Conservation (phyloP, 2,329 filamentous ascomycete genomes). For the Ascochyta koolunga region DNA sequence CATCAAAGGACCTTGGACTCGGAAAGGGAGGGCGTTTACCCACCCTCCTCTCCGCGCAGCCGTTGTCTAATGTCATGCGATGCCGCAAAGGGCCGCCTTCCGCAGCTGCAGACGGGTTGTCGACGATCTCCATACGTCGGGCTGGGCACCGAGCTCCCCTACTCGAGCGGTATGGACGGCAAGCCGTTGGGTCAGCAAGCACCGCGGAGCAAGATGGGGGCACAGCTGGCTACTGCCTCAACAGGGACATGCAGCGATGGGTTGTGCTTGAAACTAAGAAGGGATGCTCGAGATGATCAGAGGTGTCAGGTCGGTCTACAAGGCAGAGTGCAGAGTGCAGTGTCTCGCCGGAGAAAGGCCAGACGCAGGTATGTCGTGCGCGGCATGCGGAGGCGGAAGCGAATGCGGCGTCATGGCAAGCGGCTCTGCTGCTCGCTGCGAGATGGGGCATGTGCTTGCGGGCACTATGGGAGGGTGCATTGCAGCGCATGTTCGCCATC, state of each 20-base stretch:
- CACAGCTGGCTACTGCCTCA: not conserved
- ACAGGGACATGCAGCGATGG: not conserved
- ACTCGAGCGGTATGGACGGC: not conserved
- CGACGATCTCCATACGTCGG: slow-evolving; percentile 11
- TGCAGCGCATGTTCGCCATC: slow-evolving; percentile 27
- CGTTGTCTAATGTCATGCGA: slow-evolving; percentile 8
- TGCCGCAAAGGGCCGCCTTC: slow-evolving; percentile 15
- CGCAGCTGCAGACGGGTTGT: slow-evolving; percentile 14
- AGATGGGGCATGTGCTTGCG: slow-evolving; percentile 30
- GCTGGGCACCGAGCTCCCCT: not conserved
- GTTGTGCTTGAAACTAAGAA: slow-evolving; percentile 1
- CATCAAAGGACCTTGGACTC: slow-evolving; percentile 2
- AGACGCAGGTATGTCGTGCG: slow-evolving; percentile 45
- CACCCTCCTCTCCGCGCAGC: slow-evolving; percentile 1
- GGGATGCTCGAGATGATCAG: slow-evolving; percentile 9
- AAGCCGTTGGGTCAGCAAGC: not conserved
- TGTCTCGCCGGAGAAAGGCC: slow-evolving; percentile 36
- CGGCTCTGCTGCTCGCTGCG: slow-evolving; percentile 38
- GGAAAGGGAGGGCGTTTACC: slow-evolving; percentile 1
- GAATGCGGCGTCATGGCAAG: slow-evolving; percentile 32
- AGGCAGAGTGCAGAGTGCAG: slow-evolving; percentile 32
- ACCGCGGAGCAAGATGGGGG: not conserved
- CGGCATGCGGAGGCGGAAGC: slow-evolving; percentile 39
- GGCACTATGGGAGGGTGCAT: slow-evolving; percentile 36
- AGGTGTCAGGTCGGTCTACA: slow-evolving; percentile 28